phyloP scores from a whole-genome alignment of 2,329 filamentous ascomycete species.

The Cadophora sp. region DNA sequence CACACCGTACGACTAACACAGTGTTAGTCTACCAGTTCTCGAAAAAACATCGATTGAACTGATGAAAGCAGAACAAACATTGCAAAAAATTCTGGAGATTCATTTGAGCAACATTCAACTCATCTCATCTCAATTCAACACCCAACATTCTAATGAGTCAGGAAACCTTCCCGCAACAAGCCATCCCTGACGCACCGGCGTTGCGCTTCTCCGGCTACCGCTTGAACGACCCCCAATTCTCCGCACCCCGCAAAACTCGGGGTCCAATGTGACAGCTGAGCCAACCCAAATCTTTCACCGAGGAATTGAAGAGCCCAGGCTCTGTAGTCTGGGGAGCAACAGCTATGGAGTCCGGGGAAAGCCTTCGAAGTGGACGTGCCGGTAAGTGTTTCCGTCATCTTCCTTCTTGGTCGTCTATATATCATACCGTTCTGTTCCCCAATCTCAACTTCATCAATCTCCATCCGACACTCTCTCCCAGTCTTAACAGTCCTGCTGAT shows the following conservation, averaged over 20 bases:
- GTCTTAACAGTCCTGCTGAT: neutral
- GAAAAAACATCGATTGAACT: neutral
- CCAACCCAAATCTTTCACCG: neutral
- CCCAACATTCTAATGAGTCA: neutral
- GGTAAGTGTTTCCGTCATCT: neutral
- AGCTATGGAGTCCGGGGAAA: constrained; percentile 2
- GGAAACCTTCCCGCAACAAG: neutral
- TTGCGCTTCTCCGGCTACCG: neutral
- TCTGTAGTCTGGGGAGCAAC: neutral
- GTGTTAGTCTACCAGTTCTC: neutral
- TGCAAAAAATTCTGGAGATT: neutral
- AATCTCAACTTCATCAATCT: neutral
- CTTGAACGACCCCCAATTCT: neutral
- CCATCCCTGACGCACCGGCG: neutral
- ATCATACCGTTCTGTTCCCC: neutral
- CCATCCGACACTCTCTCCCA: neutral
- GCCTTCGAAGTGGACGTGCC: neutral
- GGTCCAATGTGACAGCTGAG: neutral
- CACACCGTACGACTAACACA: too few species aligned
- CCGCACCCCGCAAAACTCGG: neutral
- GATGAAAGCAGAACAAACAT: neutral
- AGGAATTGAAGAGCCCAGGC: neutral
- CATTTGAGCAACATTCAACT: neutral
- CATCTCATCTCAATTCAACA: neutral
- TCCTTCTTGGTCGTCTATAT: neutral